A percentile compares a stretch with the other conserved stretches of the same genome.
These are phyloP conservation scores for Xylariaceae sp. DNA, from an alignment of 2,329 filamentous ascomycete species.

Conservation along the genomic window DNA sequence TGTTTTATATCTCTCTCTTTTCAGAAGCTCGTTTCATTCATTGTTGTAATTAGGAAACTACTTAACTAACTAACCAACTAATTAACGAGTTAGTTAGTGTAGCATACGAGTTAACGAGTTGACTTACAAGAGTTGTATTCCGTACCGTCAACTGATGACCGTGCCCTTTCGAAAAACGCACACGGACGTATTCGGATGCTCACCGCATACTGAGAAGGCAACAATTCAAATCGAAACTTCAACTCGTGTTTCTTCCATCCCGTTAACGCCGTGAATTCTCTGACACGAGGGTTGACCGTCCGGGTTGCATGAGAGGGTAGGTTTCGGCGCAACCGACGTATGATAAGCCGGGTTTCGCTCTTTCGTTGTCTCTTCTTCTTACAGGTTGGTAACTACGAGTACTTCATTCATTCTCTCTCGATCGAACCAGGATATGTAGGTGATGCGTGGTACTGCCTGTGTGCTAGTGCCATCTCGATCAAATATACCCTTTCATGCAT, in stretches of 20 bases:
- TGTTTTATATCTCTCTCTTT: no score
- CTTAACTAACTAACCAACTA: no score
- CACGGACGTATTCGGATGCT: conserved; percentile 1
- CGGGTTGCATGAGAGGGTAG: background rate
- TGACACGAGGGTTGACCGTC: background rate
- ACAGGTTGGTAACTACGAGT: no score
- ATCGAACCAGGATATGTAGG: background rate
- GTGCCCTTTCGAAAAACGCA: background rate
- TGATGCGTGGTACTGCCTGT: background rate
- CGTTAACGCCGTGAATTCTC: background rate
- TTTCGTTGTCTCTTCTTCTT: no score
- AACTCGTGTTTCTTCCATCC: background rate
- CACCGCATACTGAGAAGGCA: conserved; percentile 13
- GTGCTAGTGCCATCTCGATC: background rate
- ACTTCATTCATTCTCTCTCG: no score
- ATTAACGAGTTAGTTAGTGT: no score
- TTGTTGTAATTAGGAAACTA: no score
- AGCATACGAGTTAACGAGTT: no score
- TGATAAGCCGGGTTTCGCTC: background rate
- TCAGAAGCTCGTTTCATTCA: no score
- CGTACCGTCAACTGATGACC: no score
- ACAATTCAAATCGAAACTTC: background rate
- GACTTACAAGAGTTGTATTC: no score
- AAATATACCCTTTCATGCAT: conserved; percentile 21
- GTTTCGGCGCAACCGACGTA: conserved; percentile 1